A percentile compares a stretch with the other conserved stretches of the same genome.
Conservation (phyloP, 2,329 filamentous ascomycete genomes). For the Anisogramma anomala region DNA sequence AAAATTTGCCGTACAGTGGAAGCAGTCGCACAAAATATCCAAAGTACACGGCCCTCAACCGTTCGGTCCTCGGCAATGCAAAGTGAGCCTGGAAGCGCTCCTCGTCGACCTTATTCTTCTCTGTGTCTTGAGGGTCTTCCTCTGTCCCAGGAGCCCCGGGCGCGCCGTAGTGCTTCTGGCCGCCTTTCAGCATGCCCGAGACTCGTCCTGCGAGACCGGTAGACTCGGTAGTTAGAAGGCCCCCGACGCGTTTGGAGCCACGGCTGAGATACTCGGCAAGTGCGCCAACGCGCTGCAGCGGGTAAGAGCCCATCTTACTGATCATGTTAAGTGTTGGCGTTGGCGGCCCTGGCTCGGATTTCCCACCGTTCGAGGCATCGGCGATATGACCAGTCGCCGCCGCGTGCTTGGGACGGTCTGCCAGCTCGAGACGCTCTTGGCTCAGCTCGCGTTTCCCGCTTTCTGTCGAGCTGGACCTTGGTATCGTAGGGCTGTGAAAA, state of each 20-base stretch:
- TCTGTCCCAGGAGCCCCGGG: conserved; percentile 39
- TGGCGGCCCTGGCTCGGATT: conserved; percentile 18
- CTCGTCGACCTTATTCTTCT: conserved; percentile 43
- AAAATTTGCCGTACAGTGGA: conserved; percentile 92
- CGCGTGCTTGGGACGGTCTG: conserved; percentile 21
- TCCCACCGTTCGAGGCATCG: conserved; percentile 21
- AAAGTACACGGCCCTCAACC: conserved; percentile 79
- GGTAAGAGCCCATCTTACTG: conserved; percentile 57
- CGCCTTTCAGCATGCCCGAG: conserved; percentile 92
- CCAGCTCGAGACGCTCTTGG: neutral
- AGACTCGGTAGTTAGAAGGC: conserved; percentile 72
- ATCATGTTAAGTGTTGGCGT: conserved; percentile 41
- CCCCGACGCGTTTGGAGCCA: conserved; percentile 71
- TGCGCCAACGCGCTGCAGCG: conserved; percentile 70
- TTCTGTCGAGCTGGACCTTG: conserved; percentile 32
- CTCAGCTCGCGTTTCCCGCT: conserved; percentile 14
- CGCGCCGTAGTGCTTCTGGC: conserved; percentile 75
- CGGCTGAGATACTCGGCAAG: conserved; percentile 74
- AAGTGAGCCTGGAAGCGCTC: conserved; percentile 87
- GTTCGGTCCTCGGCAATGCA: conserved; percentile 72
- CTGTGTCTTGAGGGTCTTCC: conserved; percentile 41
- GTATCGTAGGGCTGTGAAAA: conserved; percentile 68
- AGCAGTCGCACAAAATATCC: conserved; percentile 83
- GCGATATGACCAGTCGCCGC: conserved; percentile 29
- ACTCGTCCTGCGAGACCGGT: conserved; percentile 97